Conservation (phyloP, 2,329 filamentous ascomycete species). For the Penicillium fuscoglaucum region DNA sequence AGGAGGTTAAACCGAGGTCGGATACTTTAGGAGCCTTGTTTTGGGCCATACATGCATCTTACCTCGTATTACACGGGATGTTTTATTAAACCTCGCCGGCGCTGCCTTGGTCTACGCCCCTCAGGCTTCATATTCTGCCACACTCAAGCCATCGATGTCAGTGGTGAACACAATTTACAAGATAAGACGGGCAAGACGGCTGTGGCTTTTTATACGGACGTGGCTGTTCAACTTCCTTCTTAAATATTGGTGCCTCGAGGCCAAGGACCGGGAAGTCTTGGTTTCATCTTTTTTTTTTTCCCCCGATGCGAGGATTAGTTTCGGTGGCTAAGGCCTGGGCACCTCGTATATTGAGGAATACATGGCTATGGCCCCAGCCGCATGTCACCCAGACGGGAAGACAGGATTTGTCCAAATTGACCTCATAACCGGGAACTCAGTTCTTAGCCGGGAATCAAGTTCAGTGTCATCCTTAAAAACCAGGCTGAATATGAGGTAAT, state of each 20-base stretch:
- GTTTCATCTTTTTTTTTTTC: not conserved
- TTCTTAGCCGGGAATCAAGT: not conserved
- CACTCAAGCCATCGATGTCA: slow-evolving; percentile 22
- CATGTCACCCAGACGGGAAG: not conserved
- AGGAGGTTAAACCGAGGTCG: slow-evolving; percentile 6
- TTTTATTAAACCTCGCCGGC: slow-evolving; percentile 4
- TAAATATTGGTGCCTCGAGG: not conserved
- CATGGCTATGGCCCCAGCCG: not conserved
- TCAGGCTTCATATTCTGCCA: not conserved
- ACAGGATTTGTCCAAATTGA: not conserved
- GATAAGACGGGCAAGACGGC: not conserved
- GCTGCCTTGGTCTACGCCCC: not conserved
- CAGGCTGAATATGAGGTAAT: not conserved
- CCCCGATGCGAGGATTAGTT: not conserved
- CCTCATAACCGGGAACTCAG: not conserved
- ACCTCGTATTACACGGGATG: slow-evolving; percentile 18
- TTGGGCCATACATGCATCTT: slow-evolving; percentile 11
- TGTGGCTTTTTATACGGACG: slow-evolving; percentile 5
- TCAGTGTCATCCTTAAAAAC: not conserved
- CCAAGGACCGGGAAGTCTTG: not conserved
- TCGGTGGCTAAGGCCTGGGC: slow-evolving; percentile 4
- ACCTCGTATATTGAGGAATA: not conserved
- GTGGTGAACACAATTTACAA: not conserved
- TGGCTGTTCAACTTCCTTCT: not conserved
- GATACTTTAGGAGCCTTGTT: slow-evolving; percentile 5